Base-by-base conservation (phyloP, 1,284 basidiomycete species). In the Vanrija sp. region DNA sequence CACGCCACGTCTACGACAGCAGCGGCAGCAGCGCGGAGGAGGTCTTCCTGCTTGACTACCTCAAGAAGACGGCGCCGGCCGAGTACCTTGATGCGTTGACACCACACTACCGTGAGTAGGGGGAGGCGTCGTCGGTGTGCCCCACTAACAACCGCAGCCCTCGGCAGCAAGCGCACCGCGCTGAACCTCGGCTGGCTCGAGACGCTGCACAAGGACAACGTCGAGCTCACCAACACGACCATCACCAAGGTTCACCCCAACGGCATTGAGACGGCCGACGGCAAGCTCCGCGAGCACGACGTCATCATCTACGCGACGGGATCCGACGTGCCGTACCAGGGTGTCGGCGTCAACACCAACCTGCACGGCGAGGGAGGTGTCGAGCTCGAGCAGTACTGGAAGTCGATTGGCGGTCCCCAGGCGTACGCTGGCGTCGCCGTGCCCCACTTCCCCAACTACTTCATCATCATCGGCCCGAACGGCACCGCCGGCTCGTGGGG, bases 401-500 rank as follows among this genome's bases (percentile, higher is more conserved):
- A 27, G 5, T 42, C 41, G 20, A 31, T 48, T 25, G 47, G 47
- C 14, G 48, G 48, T 12, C 48, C 48, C 0, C 42, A 49, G 20
- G 27, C 48, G 31, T 49, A 49, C 41, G 41, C 42, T 20, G 48
- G 48, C 19, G 35, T 49, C 31, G 48, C 48, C 19, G 47, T 48
- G 10, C 47, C 47, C n/a, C 39, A 57, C 47, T 63, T 55, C 36
- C 60, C 62, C 12, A 61, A 63, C 49, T 49, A 53, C 37, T 63
- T 63, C 42, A 47, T 42, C 20, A 49, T 58, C 16, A 45, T 63
- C 23, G 62, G 62, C 2, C 59, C 62, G 4, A 63, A 63, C 49
- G 57, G 57, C 25, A 38, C 57, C 18, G 43, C 51, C 15, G 55
- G 53, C 3, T 50, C 47, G n/a, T 63, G 62, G 62, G 62, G 62